These are phyloP conservation scores for Mycena latifolia DNA, from an alignment of 768 basidiomycete genomes.

Conservation along the genomic window DNA sequence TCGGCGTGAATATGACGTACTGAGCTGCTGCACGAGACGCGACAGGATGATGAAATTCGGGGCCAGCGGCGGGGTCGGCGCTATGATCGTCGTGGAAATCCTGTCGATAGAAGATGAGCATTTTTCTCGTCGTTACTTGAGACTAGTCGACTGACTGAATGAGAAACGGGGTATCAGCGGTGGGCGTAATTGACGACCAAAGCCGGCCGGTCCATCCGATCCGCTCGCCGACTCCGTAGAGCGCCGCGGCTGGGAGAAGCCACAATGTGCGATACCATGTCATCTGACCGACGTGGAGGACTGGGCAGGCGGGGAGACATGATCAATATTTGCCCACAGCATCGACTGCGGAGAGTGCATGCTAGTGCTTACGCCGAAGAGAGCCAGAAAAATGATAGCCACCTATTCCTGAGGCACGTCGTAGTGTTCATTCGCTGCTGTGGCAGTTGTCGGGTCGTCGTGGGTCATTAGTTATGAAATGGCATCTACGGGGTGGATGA, in stretches of 20 bases:
- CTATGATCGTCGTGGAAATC: slow-evolving; percentile 60
- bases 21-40: slow-evolving; percentile 55
- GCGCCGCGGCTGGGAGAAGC: slow-evolving; percentile 60
- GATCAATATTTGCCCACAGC: background rate
- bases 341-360: too few relatives aligned
- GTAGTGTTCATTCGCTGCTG: background rate
- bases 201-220: slow-evolving; percentile 65
- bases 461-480: too few relatives aligned
- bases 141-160: slow-evolving; percentile 53
- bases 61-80: slow-evolving; percentile 69
- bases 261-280: slow-evolving; percentile 61
- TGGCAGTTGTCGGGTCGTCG: background rate
- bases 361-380: slow-evolving; percentile 54
- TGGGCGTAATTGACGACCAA: slow-evolving; percentile 58
- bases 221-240: slow-evolving; percentile 63
- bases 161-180: slow-evolving; percentile 45
- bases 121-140: background rate
- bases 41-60: slow-evolving; percentile 68
- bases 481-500: too few relatives aligned
- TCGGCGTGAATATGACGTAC: slow-evolving; percentile 58
- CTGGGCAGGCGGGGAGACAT: slow-evolving; percentile 47
- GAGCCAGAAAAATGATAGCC: slow-evolving; percentile 19
- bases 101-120: slow-evolving; percentile 36
- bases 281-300: slow-evolving; percentile 60
- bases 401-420: slow-evolving; percentile 13